Conservation (phyloP, 2,329 filamentous ascomycete genomes). For the Malbranchea zuffiana region DNA sequence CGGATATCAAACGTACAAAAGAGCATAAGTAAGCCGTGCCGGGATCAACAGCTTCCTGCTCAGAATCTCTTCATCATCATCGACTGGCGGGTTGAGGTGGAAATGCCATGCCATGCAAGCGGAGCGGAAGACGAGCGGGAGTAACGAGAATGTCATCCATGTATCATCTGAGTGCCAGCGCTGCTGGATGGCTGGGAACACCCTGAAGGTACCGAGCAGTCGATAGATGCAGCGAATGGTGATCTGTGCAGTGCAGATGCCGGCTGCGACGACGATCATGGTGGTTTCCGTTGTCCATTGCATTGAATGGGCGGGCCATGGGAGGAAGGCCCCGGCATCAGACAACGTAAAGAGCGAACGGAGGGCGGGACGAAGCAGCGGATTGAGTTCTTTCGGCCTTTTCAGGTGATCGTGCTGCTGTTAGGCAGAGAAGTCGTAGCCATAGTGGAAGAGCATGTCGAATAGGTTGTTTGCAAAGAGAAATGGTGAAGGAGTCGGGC, state of each 20-base stretch:
- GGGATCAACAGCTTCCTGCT: constrained; percentile 12
- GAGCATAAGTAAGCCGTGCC: constrained; percentile 14
- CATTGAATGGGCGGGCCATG: constrained; percentile 12
- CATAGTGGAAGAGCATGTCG: too few species aligned
- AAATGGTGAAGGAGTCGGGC: too few species aligned
- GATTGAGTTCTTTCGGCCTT: too few species aligned
- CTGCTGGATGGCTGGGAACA: constrained; percentile 10
- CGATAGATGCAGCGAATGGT: constrained; percentile 13
- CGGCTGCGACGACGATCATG: constrained; percentile 13
- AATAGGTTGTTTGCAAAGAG: too few species aligned
- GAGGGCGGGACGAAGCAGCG: not conserved
- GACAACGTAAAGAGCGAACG: not conserved
- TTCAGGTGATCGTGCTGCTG: too few species aligned
- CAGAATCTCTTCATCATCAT: constrained; percentile 5
- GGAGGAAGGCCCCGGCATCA: constrained; percentile 1
- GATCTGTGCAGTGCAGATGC: constrained; percentile 11
- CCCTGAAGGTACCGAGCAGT: constrained; percentile 10
- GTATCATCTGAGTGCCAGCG: constrained; percentile 15
- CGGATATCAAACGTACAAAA: constrained; percentile 10
- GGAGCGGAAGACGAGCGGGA: constrained; percentile 10
- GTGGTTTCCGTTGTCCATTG: constrained; percentile 14
- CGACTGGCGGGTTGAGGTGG: constrained; percentile 3
- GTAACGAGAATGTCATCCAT: constrained; percentile 15
- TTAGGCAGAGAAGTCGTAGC: too few species aligned
- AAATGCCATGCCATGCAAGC: constrained; percentile 13